Conservation (phyloP, 2,329 filamentous ascomycete species). For the Beauveria medogensis region DNA sequence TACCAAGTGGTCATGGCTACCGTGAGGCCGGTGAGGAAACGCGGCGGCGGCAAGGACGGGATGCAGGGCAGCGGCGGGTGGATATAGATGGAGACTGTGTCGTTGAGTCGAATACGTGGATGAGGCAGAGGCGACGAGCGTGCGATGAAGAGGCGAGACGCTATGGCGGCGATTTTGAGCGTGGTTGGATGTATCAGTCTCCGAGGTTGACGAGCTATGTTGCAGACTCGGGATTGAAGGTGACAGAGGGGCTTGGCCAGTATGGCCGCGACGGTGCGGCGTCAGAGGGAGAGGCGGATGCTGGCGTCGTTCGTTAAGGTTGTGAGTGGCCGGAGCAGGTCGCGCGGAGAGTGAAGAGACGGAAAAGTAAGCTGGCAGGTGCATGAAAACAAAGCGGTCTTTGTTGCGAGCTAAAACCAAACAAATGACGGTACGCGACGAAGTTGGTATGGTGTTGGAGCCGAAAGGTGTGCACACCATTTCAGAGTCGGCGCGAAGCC, state of each 20-base stretch:
- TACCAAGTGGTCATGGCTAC: constrained; percentile 4
- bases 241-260: background rate
- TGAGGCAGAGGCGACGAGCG: background rate
- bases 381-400: background rate
- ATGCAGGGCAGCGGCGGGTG: background rate
- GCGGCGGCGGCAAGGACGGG: constrained; percentile 1
- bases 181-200: background rate
- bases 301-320: constrained; percentile 2
- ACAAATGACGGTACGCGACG: background rate
- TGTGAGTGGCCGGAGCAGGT: background rate
- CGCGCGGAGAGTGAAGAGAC: constrained; percentile 1
- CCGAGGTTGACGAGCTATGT: background rate
- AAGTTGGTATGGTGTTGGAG: background rate
- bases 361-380: constrained; percentile 8
- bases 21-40: constrained; percentile 1
- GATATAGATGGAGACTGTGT: background rate
- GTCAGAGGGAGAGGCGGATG: background rate
- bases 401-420: background rate
- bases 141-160: background rate
- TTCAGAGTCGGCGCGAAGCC: background rate
- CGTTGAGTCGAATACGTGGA: background rate
- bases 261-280: background rate
- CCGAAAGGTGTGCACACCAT: constrained; percentile 2
- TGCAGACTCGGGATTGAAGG: background rate
- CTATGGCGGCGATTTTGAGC: background rate